Conservation (phyloP, 306 rosid genomes). For the Quercus bicolor region DNA sequence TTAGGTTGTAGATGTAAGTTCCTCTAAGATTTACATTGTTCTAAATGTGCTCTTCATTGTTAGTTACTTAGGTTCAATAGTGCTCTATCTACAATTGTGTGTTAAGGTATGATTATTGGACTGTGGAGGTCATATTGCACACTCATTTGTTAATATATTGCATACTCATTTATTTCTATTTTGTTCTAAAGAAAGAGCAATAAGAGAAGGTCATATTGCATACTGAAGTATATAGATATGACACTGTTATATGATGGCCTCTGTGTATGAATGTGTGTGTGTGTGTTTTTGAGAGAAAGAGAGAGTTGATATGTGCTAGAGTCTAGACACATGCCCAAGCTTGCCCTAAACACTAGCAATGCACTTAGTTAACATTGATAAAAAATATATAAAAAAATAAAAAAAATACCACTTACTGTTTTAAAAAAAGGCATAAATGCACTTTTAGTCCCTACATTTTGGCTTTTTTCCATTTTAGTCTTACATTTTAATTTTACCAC, state of each 20-base stretch:
- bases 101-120: conserved; percentile 19
- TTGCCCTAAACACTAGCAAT: neutral
- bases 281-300: neutral
- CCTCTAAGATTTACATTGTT: neutral
- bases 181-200: neutral
- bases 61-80: neutral
- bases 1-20: conserved; percentile 1
- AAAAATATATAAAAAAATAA: too few relatives aligned
- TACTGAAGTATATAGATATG: neutral
- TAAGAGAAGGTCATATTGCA: neutral
- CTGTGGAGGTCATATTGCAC: neutral
- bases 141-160: too few relatives aligned
- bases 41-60: neutral
- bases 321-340: neutral
- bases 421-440: too few relatives aligned
- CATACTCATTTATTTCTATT: neutral
- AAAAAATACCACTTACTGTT: neutral
- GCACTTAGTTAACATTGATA: too few relatives aligned
- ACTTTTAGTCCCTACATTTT: too few relatives aligned
- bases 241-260: neutral
- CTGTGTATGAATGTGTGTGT: too few relatives aligned
- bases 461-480: too few relatives aligned
- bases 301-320: neutral
- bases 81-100: neutral
- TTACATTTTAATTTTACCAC: too few relatives aligned